Conservation (phyloP, 306 rosid species). For the Acmispon strigosus region DNA sequence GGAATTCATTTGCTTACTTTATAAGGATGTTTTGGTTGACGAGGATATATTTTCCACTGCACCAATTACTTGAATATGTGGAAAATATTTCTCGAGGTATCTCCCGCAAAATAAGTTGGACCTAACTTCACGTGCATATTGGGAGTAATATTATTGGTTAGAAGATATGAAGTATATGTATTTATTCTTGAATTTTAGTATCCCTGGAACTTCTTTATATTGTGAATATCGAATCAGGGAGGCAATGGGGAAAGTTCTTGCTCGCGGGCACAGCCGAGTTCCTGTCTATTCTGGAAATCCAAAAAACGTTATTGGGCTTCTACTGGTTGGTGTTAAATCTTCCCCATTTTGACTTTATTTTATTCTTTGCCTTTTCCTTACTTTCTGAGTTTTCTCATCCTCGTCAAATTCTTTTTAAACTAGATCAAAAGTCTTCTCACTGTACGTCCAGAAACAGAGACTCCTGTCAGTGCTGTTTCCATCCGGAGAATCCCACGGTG, state of each 20-base stretch:
- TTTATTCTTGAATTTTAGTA: not conserved
- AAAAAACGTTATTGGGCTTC: slow-evolving; percentile 85
- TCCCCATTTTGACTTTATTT: slow-evolving; percentile 1
- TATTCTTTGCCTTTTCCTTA: not conserved
- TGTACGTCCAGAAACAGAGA: slow-evolving; percentile 96
- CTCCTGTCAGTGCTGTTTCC: slow-evolving; percentile 91
- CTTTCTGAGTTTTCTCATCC: not conserved
- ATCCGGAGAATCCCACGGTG: slow-evolving; percentile 93
- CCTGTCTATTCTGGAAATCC: slow-evolving; percentile 95
- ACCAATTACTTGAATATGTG: not conserved
- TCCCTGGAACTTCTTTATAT: not conserved
- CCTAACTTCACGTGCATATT: not conserved
- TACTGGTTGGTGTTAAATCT: slow-evolving; percentile 50
- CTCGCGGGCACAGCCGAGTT: slow-evolving; percentile 97
- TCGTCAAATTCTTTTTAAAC: slow-evolving; percentile 8
- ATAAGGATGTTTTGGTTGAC: not conserved
- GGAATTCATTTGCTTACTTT: not conserved
- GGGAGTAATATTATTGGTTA: not conserved
- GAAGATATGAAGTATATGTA: not conserved
- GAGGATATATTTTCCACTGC: slow-evolving; percentile 12
- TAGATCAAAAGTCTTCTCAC: slow-evolving; percentile 96
- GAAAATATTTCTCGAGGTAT: not conserved
- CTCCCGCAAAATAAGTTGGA: not conserved
- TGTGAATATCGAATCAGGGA: slow-evolving; percentile 60
- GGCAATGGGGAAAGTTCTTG: slow-evolving; percentile 96